These are phyloP conservation scores for Pseudogymnoascus sp. DNA, from an alignment of 2,329 filamentous ascomycete species.

Conservation along the genomic window DNA sequence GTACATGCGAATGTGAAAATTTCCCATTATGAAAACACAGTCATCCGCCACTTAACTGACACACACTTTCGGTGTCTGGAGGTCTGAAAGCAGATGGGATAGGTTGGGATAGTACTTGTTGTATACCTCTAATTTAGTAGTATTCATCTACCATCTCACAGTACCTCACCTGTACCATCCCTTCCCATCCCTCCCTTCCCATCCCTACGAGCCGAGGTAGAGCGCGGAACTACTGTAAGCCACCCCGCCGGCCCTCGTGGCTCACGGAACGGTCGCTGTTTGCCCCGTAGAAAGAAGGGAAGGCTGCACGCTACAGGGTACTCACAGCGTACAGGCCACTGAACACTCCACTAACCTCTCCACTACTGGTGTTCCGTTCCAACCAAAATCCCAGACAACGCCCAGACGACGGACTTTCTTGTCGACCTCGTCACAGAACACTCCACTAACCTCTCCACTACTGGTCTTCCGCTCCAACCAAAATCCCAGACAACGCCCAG, in stretches of 20 bases:
- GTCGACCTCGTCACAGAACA: no score
- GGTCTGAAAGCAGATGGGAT: neutral
- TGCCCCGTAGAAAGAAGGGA: neutral
- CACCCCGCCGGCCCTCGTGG: neutral
- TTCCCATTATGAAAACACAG: neutral
- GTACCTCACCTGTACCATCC: neutral
- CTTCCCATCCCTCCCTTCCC: neutral
- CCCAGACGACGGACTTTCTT: neutral
- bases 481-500: neutral
- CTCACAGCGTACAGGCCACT: neutral
- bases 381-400: neutral
- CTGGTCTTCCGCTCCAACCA: neutral
- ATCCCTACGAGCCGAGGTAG: neutral
- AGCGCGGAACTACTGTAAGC: slow-evolving; percentile 1
- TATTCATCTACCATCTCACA: neutral
- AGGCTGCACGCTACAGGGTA: neutral
- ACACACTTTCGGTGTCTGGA: neutral
- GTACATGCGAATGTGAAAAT: neutral
- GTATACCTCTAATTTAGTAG: neutral
- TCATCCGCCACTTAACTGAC: neutral
- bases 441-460: neutral
- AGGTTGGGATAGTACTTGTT: neutral
- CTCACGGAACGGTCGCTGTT: neutral
- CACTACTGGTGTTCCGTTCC: neutral
- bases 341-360: neutral